Evolutionary conservation across 305 asterid species (phyloP).

Genomic region (Vinca major): DNA sequence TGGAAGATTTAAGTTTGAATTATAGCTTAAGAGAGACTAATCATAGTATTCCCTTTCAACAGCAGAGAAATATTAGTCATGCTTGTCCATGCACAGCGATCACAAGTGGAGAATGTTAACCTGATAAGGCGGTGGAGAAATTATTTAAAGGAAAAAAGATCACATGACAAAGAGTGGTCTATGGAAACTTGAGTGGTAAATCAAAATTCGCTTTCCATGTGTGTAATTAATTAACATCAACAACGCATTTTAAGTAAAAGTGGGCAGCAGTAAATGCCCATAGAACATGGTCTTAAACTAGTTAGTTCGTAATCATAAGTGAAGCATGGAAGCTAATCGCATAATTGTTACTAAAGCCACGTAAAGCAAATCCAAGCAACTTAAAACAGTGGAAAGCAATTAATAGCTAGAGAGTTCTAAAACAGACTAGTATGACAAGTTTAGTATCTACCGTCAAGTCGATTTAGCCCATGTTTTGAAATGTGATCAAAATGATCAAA

Average conservation of each 20-base stretch:
- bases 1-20: background rate
- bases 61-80: background rate
- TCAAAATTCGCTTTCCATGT: background rate
- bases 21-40: background rate
- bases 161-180: background rate
- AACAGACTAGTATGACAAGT: background rate
- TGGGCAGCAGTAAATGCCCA: background rate
- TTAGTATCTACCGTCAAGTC: slow-evolving; percentile 37
- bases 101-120: background rate
- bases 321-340: background rate
- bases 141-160: background rate
- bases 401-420: background rate
- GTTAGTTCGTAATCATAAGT: background rate
- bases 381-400: background rate
- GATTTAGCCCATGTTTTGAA: slow-evolving; percentile 57
- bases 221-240: background rate
- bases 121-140: no score
- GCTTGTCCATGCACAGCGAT: background rate
- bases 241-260: background rate
- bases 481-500: slow-evolving; percentile 60
- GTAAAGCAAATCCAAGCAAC: background rate
- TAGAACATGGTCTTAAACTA: background rate
- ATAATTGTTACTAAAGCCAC: background rate
- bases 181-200: background rate
- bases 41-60: background rate